These are phyloP conservation scores for Raphanus hybrid DNA, from an alignment of 441 rosid species.

Conservation along the genomic window DNA sequence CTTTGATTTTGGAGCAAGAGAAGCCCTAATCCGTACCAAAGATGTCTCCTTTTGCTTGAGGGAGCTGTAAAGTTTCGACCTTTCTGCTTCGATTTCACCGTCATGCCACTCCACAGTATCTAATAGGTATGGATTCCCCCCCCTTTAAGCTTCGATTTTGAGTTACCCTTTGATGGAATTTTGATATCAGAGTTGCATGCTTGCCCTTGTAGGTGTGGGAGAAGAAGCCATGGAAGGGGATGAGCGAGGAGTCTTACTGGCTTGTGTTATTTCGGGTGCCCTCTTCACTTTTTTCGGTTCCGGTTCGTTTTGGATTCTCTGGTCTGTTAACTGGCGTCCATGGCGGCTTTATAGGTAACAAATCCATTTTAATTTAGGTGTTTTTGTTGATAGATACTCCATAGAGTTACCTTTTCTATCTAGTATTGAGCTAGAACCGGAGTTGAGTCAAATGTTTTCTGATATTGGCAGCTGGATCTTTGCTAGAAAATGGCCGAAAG, in stretches of 20 bases:
- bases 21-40: slow-evolving; percentile 36
- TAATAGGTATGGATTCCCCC: slow-evolving; percentile 51
- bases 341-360: slow-evolving; percentile 97
- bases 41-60: slow-evolving; percentile 45
- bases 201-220: slow-evolving; percentile 48
- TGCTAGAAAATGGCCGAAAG: slow-evolving; percentile 94
- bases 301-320: slow-evolving; percentile 85
- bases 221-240: slow-evolving; percentile 85
- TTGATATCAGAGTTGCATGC: slow-evolving; percentile 37
- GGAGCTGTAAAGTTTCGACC: slow-evolving; percentile 24
- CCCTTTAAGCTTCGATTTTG: slow-evolving; percentile 19
- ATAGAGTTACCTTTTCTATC: slow-evolving; percentile 13
- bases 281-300: slow-evolving; percentile 80
- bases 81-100: slow-evolving; percentile 50
- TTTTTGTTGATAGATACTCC: slow-evolving; percentile 15
- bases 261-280: slow-evolving; percentile 89
- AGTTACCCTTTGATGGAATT: slow-evolving; percentile 2
- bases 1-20: slow-evolving; percentile 29
- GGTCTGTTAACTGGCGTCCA: slow-evolving; percentile 99
- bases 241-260: slow-evolving; percentile 64
- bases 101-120: slow-evolving; percentile 61
- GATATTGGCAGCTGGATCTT: slow-evolving; percentile 91
- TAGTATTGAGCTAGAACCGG: slow-evolving; percentile 9
- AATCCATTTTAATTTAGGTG: background rate
- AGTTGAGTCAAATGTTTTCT: slow-evolving; percentile 16